Conservation (phyloP, 1,284 basidiomycete genomes). For the Ustilago trichophora region DNA sequence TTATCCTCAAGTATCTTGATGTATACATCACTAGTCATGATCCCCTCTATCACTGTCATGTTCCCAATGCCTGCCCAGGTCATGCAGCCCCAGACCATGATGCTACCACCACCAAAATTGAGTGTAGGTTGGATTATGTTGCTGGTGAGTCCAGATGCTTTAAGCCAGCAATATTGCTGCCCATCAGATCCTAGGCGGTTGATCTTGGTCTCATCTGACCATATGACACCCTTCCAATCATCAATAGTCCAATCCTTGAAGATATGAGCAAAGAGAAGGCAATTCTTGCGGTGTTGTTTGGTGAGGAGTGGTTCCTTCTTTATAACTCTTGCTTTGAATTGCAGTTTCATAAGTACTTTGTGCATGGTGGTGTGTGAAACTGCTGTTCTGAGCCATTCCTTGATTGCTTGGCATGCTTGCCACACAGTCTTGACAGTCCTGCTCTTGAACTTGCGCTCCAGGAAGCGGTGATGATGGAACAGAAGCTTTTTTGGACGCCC, state of each 20-base stretch:
- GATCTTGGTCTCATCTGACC: conserved; percentile 24
- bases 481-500: neutral
- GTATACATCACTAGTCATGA: conserved; percentile 65
- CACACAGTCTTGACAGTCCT: conserved; percentile 1
- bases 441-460: conserved; percentile 2
- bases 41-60: conserved; percentile 33
- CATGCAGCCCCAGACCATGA: conserved; percentile 27
- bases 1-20: conserved; percentile 63
- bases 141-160: neutral
- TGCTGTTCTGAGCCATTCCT: neutral
- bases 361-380: neutral
- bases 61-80: conserved; percentile 2
- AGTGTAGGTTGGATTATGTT: conserved; percentile 1
- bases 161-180: conserved; percentile 3
- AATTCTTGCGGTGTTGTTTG: neutral
- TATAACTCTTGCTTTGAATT: neutral
- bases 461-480: conserved; percentile 4
- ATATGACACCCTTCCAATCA: conserved; percentile 16
- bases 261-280: conserved; percentile 4
- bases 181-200: conserved; percentile 3
- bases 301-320: neutral
- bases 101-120: conserved; percentile 7
- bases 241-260: conserved; percentile 13
- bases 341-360: neutral
- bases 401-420: conserved; percentile 1